Evolutionary conservation across 768 basidiomycete genomes (phyloP).

Genomic region (Cyclocybe aegerita): DNA sequence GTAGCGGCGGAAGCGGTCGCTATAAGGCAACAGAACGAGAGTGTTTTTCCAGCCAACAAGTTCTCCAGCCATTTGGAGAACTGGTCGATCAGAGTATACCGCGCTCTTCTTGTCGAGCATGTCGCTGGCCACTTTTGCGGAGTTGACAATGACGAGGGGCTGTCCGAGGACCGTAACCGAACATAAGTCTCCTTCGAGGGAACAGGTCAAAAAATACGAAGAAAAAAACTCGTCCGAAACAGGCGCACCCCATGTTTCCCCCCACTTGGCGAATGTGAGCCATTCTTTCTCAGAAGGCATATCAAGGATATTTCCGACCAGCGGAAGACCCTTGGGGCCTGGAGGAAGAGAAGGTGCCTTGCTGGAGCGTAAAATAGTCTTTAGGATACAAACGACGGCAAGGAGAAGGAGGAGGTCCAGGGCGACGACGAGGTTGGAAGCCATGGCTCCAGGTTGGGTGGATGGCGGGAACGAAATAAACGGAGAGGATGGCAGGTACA

Average conservation of each 20-base stretch:
- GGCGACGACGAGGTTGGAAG: constrained; percentile 22
- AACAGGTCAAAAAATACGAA: background rate
- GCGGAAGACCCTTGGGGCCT: constrained; percentile 52
- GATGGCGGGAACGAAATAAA: constrained; percentile 21
- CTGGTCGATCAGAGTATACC: constrained; percentile 68
- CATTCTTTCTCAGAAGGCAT: constrained; percentile 51
- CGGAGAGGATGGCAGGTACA: constrained; percentile 21
- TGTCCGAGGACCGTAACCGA: constrained; percentile 63
- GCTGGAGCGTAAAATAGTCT: constrained; percentile 23
- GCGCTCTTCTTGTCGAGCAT: constrained; percentile 68
- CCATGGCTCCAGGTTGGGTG: constrained; percentile 21
- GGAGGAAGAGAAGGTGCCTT: constrained; percentile 38
- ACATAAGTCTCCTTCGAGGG: constrained; percentile 51
- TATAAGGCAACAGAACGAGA: constrained; percentile 54
- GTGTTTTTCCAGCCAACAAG: constrained; percentile 59
- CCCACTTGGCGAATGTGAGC: constrained; percentile 52
- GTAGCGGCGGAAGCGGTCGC: constrained; percentile 54
- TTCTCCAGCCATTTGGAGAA: constrained; percentile 52
- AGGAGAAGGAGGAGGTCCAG: constrained; percentile 33
- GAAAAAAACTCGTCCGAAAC: background rate
- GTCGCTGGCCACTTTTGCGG: constrained; percentile 47
- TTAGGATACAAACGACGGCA: constrained; percentile 33
- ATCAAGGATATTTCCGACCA: constrained; percentile 54
- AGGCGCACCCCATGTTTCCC: constrained; percentile 47
- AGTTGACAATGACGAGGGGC: constrained; percentile 56